phyloP scores from a whole-genome alignment of 192 early-diverging fungal species.

The Coemansia interrupta region DNA sequence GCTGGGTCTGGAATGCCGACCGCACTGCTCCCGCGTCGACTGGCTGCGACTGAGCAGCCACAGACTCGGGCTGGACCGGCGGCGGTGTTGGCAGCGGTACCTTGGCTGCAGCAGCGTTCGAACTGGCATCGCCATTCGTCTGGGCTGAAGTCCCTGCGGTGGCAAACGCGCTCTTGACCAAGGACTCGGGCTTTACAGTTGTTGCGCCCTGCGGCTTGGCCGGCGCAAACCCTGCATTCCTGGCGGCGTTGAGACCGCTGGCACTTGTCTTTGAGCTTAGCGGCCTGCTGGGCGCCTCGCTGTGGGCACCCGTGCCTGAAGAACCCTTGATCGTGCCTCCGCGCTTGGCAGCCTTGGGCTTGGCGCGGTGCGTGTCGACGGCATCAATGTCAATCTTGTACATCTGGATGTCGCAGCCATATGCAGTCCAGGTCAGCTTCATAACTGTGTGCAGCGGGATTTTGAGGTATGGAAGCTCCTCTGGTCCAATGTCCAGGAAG shows the following conservation, averaged over 20 bases:
- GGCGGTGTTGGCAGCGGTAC: slow-evolving; percentile 8
- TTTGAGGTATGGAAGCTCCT: slow-evolving; percentile 97
- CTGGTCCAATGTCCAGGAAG: slow-evolving; percentile 89
- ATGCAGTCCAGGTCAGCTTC: slow-evolving; percentile 94
- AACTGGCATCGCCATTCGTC: too few species aligned
- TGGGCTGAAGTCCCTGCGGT: neutral
- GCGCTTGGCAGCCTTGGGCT: slow-evolving; percentile 54
- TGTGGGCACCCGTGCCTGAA: slow-evolving; percentile 4
- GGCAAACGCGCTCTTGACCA: slow-evolving; percentile 2
- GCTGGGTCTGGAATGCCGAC: neutral
- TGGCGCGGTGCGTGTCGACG: slow-evolving; percentile 92
- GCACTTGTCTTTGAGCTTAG: slow-evolving; percentile 11
- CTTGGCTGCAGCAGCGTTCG: neutral
- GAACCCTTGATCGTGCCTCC: slow-evolving; percentile 8
- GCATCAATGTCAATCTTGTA: slow-evolving; percentile 95
- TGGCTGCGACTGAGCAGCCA: slow-evolving; percentile 16
- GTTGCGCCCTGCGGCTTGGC: neutral
- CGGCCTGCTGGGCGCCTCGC: slow-evolving; percentile 14
- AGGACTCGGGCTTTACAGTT: neutral
- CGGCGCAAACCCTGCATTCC: neutral
- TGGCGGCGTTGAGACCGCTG: neutral
- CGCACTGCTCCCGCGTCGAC: neutral
- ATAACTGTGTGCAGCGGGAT: slow-evolving; percentile 98
- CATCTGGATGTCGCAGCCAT: slow-evolving; percentile 90
- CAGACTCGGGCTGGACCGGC: slow-evolving; percentile 2